Percentiles rank a stretch among this genome's conserved stretches.
Evolutionary conservation across 1,139 yeast species (phyloP).

Genomic region (Nadsonia commutata): DNA sequence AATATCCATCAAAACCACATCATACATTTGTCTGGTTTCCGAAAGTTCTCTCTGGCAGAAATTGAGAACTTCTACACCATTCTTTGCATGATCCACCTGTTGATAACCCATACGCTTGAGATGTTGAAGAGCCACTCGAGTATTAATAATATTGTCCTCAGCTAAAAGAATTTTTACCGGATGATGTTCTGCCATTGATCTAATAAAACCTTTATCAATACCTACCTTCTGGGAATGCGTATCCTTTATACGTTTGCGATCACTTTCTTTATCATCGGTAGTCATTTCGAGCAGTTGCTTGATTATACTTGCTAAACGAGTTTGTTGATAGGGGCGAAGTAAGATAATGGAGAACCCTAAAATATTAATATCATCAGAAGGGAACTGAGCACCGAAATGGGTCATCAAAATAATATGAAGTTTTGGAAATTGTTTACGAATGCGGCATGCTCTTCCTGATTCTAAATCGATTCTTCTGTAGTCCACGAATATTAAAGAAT

Average conservation of each 20-base stretch:
- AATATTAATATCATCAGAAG: conserved; percentile 13
- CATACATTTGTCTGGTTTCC: conserved; percentile 27
- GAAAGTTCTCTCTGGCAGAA: conserved; percentile 23
- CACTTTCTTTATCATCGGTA: not conserved
- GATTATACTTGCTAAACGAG: conserved; percentile 15
- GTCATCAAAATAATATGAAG: conserved; percentile 16
- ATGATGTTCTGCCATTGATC: conserved; percentile 20
- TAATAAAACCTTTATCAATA: conserved; percentile 14
- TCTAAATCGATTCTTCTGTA: conserved; percentile 7
- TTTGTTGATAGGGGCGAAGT: conserved; percentile 17
- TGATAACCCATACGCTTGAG: conserved; percentile 36
- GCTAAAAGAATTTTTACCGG: conserved; percentile 37
- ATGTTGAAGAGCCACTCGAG: conserved; percentile 37
- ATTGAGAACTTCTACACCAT: conserved; percentile 36
- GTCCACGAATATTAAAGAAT: conserved; percentile 16
- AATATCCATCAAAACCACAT: conserved; percentile 39
- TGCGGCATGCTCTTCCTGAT: not conserved
- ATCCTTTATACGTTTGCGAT: not conserved
- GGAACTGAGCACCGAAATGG: conserved; percentile 16
- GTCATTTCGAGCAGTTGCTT: conserved; percentile 2
- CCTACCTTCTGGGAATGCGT: not conserved
- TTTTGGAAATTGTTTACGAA: conserved; percentile 9
- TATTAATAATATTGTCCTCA: conserved; percentile 39
- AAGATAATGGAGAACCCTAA: conserved; percentile 16
- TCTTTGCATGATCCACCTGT: conserved; percentile 40